phyloP scores from a whole-genome alignment of 495 filamentous ascomycete species.

The Talaromyces stipitatus region DNA sequence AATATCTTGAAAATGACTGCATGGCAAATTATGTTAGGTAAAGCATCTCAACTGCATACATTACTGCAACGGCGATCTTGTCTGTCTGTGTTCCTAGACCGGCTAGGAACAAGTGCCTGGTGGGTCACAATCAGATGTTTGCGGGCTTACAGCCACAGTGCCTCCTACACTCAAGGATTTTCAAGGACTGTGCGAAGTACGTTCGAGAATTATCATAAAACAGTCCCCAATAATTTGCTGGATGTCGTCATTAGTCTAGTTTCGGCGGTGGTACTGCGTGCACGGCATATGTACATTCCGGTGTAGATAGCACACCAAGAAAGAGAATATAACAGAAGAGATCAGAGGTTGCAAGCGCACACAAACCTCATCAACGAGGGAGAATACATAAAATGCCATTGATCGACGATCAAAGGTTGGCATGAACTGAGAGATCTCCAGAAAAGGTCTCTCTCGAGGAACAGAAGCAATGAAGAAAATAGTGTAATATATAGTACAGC shows the following conservation, averaged over 20 bases:
- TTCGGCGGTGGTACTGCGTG: not conserved
- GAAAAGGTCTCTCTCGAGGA: too few relatives aligned
- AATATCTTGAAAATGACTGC: not conserved
- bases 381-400: not conserved
- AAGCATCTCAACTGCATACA: not conserved
- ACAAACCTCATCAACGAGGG: not conserved
- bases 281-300: slow-evolving; percentile 17
- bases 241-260: not conserved
- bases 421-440: not conserved
- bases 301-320: slow-evolving; percentile 20
- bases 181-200: too few relatives aligned
- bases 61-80: not conserved
- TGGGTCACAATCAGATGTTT: not conserved
- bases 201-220: too few relatives aligned
- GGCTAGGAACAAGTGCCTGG: too few relatives aligned
- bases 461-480: not conserved
- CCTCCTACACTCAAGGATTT: too few relatives aligned
- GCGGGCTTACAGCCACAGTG: not conserved
- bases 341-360: not conserved
- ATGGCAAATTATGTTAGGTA: not conserved
- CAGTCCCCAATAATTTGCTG: not conserved
- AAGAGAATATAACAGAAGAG: slow-evolving; percentile 21
- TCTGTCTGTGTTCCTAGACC: not conserved
- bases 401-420: not conserved
- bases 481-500: not conserved